These are phyloP conservation scores for Lepidium aucheri DNA, from an alignment of 345 rosid species.

Conservation along the genomic window DNA sequence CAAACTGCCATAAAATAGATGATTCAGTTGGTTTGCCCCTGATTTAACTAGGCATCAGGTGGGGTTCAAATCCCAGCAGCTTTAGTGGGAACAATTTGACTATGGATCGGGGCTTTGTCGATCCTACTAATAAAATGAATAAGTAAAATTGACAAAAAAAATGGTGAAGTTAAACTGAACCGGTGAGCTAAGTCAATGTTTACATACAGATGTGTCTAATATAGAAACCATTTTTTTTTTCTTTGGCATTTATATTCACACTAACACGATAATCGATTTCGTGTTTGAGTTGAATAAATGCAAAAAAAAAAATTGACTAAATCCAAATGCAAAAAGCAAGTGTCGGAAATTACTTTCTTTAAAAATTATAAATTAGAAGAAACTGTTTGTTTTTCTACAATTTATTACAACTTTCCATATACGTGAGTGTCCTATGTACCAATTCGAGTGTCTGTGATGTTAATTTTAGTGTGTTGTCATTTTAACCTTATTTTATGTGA, in stretches of 20 bases:
- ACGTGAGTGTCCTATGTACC: slow-evolving; percentile 25
- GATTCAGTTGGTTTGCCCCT: too few relatives aligned
- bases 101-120: too few relatives aligned
- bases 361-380: not conserved
- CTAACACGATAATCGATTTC: not conserved
- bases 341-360: not conserved
- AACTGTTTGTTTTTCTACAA: not conserved
- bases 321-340: not conserved
- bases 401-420: slow-evolving; percentile 23
- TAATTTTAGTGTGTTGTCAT: slow-evolving; percentile 11
- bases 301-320: not conserved
- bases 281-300: not conserved
- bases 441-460: slow-evolving; percentile 6
- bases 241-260: not conserved
- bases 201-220: not conserved
- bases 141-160: too few relatives aligned
- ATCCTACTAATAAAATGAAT: too few relatives aligned
- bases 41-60: too few relatives aligned
- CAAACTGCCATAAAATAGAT: too few relatives aligned
- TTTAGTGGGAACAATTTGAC: too few relatives aligned
- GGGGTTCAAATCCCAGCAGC: too few relatives aligned
- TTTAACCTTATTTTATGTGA: slow-evolving; percentile 5
- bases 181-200: slow-evolving; percentile 7
- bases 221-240: not conserved
- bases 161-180: not conserved